Evolutionary conservation across 495 filamentous ascomycete species (phyloP).

Genomic region (Articulospora tetracladia): DNA sequence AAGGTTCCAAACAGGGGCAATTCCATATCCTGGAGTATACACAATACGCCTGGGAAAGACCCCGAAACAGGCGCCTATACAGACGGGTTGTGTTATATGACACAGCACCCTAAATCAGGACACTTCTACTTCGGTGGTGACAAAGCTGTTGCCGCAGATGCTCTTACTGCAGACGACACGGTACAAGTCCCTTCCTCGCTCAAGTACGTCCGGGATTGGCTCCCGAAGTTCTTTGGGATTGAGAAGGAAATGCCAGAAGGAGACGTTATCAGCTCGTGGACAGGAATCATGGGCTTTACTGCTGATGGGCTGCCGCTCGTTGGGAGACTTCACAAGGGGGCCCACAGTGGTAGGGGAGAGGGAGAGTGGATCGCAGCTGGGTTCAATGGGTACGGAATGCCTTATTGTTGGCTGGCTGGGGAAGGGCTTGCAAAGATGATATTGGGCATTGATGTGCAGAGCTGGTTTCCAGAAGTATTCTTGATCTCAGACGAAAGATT

Average conservation of each 20-base stretch:
- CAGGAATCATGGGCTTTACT: constrained; percentile 41
- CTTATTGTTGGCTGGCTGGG: constrained; percentile 41
- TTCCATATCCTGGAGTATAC: constrained; percentile 42
- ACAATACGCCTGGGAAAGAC: constrained; percentile 17
- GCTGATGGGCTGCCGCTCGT: constrained; percentile 43
- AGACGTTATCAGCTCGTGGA: constrained; percentile 34
- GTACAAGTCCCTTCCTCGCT: neutral
- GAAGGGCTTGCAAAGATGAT: constrained; percentile 35
- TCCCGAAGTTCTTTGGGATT: neutral
- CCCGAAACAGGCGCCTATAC: neutral
- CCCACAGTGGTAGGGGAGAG: constrained; percentile 24
- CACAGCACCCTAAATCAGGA: constrained; percentile 56
- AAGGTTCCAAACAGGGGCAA: constrained; percentile 19
- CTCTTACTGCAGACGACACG: neutral
- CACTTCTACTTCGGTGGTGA: constrained; percentile 41
- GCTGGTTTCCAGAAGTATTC: constrained; percentile 38
- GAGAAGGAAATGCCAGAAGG: neutral
- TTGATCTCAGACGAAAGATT: constrained; percentile 38
- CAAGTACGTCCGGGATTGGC: neutral
- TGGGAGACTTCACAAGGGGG: constrained; percentile 30
- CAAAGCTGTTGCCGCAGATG: constrained; percentile 29
- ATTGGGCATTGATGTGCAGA: constrained; percentile 18
- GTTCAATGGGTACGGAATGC: constrained; percentile 45
- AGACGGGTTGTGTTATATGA: constrained; percentile 63
- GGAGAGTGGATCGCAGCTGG: constrained; percentile 45